Base-by-base conservation (phyloP, 1,284 basidiomycete species). In the Pyrrhoderma lamaoense region DNA sequence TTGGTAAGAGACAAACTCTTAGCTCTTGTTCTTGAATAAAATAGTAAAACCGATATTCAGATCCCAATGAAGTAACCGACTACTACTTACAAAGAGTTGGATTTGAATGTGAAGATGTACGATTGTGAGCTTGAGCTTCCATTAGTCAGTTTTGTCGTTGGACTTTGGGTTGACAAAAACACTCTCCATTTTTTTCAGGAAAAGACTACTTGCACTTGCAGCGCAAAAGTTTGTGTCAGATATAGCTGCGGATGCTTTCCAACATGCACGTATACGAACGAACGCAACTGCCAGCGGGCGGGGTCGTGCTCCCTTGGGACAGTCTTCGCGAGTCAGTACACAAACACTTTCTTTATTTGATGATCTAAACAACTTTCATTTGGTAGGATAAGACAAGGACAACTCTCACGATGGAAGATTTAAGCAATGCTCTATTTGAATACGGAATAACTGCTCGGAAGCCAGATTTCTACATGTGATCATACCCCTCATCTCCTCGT, bases 201-300 rank as follows among this genome's bases (percentile, higher is more conserved):
- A 96, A 70, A 85, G 95, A 3, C 79, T 99, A 7, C 74, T 99
- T 21, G 94, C 94, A 0, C 78, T 99, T 25, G 94, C 96, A 1
- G 93, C 95, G 0, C 96, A 99, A 65, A 99, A 99, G 65, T 99
- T 99, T 65, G 86, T 99, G 39, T 89, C 93, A 9, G 96, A 99
- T 66, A 95, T 99, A 57, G 90, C 95, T 2, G 82, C 90, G 8
- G 96, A 99, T 66, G 93, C 96, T 13, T 99, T 93, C 68, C 93
- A 98, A 64, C 96, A 98, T 66, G 95, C 96, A 2, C 87, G 95
- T 22, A 91, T 99, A 61, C 82, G 96, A 49, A 92, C 85, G 2
- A 88, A 86, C 55, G 85, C 86, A 45, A 61, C 80, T 8, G 77
- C 61, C 2, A 57, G 85, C 45, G 85, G 85, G 35, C 76, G 86